A percentile compares a stretch with the other conserved stretches of the same genome.
These are phyloP conservation scores for Cystobasidium onofrii DNA, from an alignment of 768 basidiomycete genomes.

Conservation along the genomic window DNA sequence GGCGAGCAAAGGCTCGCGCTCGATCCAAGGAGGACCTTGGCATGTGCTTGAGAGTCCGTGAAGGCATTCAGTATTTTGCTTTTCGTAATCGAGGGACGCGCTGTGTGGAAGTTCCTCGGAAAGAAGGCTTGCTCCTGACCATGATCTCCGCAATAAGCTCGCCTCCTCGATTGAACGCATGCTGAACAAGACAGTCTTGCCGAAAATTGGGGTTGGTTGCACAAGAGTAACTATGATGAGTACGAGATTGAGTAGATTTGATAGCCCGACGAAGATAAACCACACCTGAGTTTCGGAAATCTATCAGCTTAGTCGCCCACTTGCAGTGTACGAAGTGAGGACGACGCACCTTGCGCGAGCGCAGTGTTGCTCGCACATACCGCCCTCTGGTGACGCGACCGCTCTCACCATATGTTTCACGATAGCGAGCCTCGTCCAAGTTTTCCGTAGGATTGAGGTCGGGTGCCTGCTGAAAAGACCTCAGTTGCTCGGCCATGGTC, in stretches of 20 bases:
- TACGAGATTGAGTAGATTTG: slow-evolving; percentile 6
- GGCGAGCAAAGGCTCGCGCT: not conserved
- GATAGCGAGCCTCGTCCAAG: not conserved
- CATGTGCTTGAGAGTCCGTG: not conserved
- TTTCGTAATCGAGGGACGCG: no score
- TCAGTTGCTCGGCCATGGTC: not conserved
- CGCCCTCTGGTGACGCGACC: not conserved
- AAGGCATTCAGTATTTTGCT: no score
- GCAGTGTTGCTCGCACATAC: not conserved
- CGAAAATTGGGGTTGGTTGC: not conserved
- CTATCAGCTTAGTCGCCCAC: no score
- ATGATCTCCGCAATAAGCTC: slow-evolving; percentile 8
- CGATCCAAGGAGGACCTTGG: not conserved
- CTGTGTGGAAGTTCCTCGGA: not conserved
- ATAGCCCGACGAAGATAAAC: slow-evolving; percentile 12
- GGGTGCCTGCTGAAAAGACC: not conserved
- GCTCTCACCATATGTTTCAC: not conserved
- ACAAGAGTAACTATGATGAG: slow-evolving; percentile 4
- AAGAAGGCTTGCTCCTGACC: not conserved
- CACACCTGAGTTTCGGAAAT: not conserved
- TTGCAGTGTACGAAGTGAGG: not conserved
- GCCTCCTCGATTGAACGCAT: slow-evolving; percentile 1
- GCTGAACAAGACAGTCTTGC: not conserved
- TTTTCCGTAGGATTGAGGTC: not conserved
- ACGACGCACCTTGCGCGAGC: not conserved